Evolutionary conservation across 179 eudicot species (phyloP), one percentile per base, ranked within the genome.

Genomic region (Silene noctiflora): DNA sequence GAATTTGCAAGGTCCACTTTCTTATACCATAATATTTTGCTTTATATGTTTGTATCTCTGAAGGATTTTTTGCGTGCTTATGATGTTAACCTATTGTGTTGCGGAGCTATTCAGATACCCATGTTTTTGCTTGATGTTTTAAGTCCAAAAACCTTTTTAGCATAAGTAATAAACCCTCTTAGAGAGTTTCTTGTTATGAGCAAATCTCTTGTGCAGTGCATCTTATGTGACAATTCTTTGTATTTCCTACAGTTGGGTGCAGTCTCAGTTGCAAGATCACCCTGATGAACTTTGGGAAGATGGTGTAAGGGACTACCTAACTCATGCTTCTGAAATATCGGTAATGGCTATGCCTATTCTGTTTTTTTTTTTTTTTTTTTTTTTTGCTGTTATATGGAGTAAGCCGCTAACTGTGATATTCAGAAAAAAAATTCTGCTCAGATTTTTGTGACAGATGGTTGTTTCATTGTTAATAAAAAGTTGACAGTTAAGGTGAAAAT

Each of bases 271-370:
- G 78, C 88, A 83, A 71, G 88, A 89, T 80, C 97, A 95, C 75
- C 92, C 91, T 0, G 99, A 95, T 82, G 99, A 95, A 81, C 93
- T 95, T 70, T 95, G 97, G 99, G 96, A 93, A 86, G 99, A 95
- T 86, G 99, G 99, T 73, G 80, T 83, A 48, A 85, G 80, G 72
- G 97, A 93, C 77, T 95, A 95, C 73, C 77, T 91, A 67, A 78
- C 83, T 81, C 96, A 93, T 75, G 85, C 95, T 73, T 84, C 92
- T 64, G 83, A 74, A 66, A 87, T 93, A 79, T 84, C 82, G 99
- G 97, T 93, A 87, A 67, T 7, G 67, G 35, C 8, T 35, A 1
- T 27, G 29, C 29, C 29, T 27, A 27, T 1, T 27, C 29, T 27
- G 29, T 27, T 27, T 1, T 27, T 73, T 70, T 0, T 44, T 0